Evolutionary conservation across 2,329 filamentous ascomycete species (phyloP), one percentile per base, ranked within the genome.

Genomic region (Claviceps sp.): DNA sequence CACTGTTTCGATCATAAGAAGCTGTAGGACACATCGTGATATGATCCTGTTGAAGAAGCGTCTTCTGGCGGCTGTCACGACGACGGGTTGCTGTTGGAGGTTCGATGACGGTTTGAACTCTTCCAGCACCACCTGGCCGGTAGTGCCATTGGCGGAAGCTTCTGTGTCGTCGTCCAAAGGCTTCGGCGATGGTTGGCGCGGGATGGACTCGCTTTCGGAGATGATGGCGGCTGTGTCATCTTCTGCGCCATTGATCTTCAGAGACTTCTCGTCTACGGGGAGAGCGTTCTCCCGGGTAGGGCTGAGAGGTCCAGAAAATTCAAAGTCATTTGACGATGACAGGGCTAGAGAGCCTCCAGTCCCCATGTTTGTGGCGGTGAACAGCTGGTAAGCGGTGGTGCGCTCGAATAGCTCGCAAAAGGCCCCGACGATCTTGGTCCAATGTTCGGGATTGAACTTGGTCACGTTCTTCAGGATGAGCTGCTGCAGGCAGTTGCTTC

Each of bases 11-110:
- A 98, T 98, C 89, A 98, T 98, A 57, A 99, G 81, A 2, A 98
- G 79, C 67, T 98, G 94, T 8, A 99, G 75, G 4, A 98, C 94
- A 65, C 93, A 99, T 59, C 94, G 91, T 14, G 91, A 96, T 68
- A 99, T 99, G 67, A 99, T 99, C 59, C 91, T 87, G 71, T 98
- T 98, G 77, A 98, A 98, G 73, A 96, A 96, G 50, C 90, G 85
- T 38, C 93, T 82, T 26, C 93, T 86, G 0, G 93, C 89, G 2
- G 89, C 89, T 1, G 93, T 97, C 5, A 99, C 91, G 1, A 94
- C 87, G 5, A 95, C 79, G 0, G 91, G 89, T 54, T 94, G 89
- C 66, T 93, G 88, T 65, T 94, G 89, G 14, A 89, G 74, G 51
- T 78, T 82, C 24, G 80, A 79, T 40, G 84, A 76, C 5, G 89